These are phyloP conservation scores for Microdochium nivale DNA, from an alignment of 2,329 filamentous ascomycete genomes.

Conservation along the genomic window DNA sequence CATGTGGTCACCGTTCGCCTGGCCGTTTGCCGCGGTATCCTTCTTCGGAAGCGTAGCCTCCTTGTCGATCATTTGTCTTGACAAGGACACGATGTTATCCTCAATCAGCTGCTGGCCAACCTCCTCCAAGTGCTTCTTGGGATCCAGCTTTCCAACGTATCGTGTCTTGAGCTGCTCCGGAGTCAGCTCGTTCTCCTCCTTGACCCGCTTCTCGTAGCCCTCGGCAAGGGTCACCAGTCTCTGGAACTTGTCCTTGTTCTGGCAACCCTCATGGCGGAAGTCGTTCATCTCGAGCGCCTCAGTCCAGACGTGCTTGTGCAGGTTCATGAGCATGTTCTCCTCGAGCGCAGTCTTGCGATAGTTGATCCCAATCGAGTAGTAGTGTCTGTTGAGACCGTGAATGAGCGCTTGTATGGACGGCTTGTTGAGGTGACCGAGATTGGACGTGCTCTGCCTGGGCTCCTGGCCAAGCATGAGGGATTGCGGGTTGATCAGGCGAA, in stretches of 20 bases:
- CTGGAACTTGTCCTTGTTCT: constrained; percentile 83
- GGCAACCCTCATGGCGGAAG: constrained; percentile 74
- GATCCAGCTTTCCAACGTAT: constrained; percentile 97
- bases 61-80: constrained; percentile 98
- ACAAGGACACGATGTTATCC: constrained; percentile 98
- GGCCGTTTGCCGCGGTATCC: constrained; percentile 41
- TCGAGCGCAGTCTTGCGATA: constrained; percentile 96
- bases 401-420: constrained; percentile 99
- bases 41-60: constrained; percentile 85
- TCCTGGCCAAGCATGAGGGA: constrained; percentile 97
- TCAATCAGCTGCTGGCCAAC: constrained; percentile 95
- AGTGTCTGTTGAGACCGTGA: constrained; percentile 94
- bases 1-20: constrained; percentile 53
- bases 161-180: constrained; percentile 98
- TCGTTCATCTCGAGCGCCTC: constrained; percentile 96
- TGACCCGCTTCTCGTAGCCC: constrained; percentile 96
- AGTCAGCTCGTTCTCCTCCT: constrained; percentile 94
- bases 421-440: constrained; percentile 96
- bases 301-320: constrained; percentile 99
- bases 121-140: constrained; percentile 98
- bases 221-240: constrained; percentile 84
- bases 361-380: constrained; percentile 98
- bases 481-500: constrained; percentile 96
- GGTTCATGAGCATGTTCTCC: constrained; percentile 99
- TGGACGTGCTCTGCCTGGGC: constrained; percentile 93